Base-by-base conservation (phyloP, 306 rosid genomes). In the Lathyrus aphaca region DNA sequence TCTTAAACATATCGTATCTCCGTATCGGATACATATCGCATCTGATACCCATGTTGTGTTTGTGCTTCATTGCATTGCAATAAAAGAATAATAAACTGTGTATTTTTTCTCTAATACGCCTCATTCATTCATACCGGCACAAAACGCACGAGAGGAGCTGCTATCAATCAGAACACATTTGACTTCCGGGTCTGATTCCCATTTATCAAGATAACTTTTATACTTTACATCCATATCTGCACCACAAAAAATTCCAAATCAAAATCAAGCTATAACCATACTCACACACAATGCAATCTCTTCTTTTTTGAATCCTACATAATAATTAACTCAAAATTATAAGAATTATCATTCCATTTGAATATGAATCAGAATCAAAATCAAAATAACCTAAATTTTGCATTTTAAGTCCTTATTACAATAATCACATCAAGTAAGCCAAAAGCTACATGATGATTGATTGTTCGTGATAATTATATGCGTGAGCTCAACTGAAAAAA, bases 171-270 rank as follows among this genome's bases (percentile, higher is more conserved):
- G 75, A 62, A 95, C 96, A 73, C 99, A 95, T 81, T 86, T 95
- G 69, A 95, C 91, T 29, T 49, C 74, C 1, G 99, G 91, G 76
- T 95, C 93, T 12, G 74, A 80, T 78, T 95, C 99, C 99, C 99
- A 95, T 69, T 95, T 82, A 74, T 95, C 96, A 30, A 95, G 92
- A 79, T 80, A 91, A 65, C 82, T 83, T 76, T 89, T 91, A 82
- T 86, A 95, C 62, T 74, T 88, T 48, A 89, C 12, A 87, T 95
- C 99, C 99, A 95, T 95, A 66, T 91, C 97, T 95, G 88, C 92
- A 63, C 44, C 57, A 30, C 44, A 32, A 58, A 72, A 2, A 35
- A 19, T 61, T 39, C 32, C 62, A 66, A 49, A 46, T 51, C 60
- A 81, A 80, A 23, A 77, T 13, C 55, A 62, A 71, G 4, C 57